Base-by-base conservation (phyloP, 371 early-diverging fungal species). In the Circinella minor region DNA sequence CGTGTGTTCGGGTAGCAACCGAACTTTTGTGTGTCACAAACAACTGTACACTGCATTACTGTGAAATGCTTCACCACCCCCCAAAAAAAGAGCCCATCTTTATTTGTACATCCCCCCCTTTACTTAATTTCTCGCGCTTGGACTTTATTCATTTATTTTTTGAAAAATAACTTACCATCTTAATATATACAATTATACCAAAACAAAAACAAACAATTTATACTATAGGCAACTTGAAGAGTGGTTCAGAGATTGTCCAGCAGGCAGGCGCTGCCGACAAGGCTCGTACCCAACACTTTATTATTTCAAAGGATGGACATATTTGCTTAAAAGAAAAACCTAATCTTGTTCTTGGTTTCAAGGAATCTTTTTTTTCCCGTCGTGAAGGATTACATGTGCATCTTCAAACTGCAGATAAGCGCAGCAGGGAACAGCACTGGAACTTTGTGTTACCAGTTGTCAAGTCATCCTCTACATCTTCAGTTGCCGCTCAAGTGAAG, bases 231-330 rank as follows among this genome's bases (percentile, higher is more conserved):
- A 70, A 71, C 49, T 68, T 81, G 71, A 83, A 83, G 70, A 70
- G 80, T 37, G 86, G 88, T 27, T 69, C 82, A 34, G 82, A 83
- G 10, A 69, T 88, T 65, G 78, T 88, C 51, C 86, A 85, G 70
- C 83, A 83, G 75, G 67, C 72, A 4, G 65, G 55, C 55, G 65
- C 77, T 13, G 73, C 77, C 34, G 66, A 74, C 36, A 72, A 75
- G 47, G 72, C 60, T n/a, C 65, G 68, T 48, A 73, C 55, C 54
- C 84, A 83, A 70, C 67, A 64, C 3, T 83, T 77, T 77, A 79
- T 74, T 18, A 63, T 81, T 5, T 72, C 80, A 20, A 55, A 75
- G 15, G 72, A 83, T 57, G 84, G 84, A 10, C 81, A 83, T 62
- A 80, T 83, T 59, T 84, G 81, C 65, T 55, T 86, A 36, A 73